Conservation (phyloP, 176 grass and related monocot species). For the Poa annua region DNA sequence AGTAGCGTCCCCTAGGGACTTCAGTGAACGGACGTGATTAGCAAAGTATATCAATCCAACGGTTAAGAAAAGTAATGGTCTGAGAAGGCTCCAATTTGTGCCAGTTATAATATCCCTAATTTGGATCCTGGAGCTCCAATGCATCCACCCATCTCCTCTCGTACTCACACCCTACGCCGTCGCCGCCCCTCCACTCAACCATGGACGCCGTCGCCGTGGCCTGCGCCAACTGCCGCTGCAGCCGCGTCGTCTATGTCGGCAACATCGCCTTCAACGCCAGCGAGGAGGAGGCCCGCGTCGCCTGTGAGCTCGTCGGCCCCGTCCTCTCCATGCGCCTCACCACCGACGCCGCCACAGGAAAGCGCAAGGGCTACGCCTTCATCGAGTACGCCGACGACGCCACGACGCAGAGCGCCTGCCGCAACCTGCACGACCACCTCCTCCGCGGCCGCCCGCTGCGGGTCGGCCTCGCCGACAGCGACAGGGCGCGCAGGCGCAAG, state of each 20-base stretch:
- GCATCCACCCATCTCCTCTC: neutral
- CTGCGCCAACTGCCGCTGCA: constrained; percentile 27
- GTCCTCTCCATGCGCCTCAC: constrained; percentile 36
- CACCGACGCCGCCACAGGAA: constrained; percentile 28
- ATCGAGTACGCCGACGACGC: constrained; percentile 46
- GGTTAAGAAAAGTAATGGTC: too few species aligned
- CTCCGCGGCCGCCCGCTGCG: constrained; percentile 35
- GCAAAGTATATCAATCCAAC: too few species aligned
- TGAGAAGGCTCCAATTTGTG: too few species aligned
- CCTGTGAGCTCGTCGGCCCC: constrained; percentile 33
- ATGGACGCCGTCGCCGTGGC: constrained; percentile 12
- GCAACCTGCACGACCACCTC: constrained; percentile 37
- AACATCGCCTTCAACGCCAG: constrained; percentile 39
- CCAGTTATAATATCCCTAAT: too few species aligned
- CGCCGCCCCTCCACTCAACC: neutral
- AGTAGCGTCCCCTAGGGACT: too few species aligned
- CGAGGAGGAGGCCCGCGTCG: constrained; percentile 25
- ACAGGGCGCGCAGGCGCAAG: neutral
- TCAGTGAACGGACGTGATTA: too few species aligned
- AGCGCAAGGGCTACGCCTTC: constrained; percentile 41
- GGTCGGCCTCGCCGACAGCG: constrained; percentile 1
- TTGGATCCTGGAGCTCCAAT: too few species aligned
- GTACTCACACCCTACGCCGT: neutral
- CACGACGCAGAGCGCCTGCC: constrained; percentile 46
- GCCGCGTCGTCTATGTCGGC: constrained; percentile 38